Percentiles rank a stretch among this genome's conserved stretches.
These are phyloP conservation scores for Gonium pectorale DNA, from an alignment of 139 green algal genomes.

Conservation along the genomic window DNA sequence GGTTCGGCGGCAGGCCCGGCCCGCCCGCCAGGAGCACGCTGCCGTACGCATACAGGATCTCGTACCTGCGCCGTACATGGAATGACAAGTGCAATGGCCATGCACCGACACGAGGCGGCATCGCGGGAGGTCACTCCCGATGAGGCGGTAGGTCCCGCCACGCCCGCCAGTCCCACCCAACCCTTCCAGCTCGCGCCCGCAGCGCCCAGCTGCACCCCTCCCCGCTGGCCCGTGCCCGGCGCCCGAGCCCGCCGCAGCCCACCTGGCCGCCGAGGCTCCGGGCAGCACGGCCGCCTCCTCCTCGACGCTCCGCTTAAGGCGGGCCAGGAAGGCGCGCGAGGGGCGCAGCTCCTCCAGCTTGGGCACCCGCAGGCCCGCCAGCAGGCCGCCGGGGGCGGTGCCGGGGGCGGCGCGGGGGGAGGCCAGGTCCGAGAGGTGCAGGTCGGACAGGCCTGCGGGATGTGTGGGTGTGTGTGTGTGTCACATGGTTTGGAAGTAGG, in stretches of 20 bases:
- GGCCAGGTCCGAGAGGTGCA: slow-evolving; percentile 18
- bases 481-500: too few relatives aligned
- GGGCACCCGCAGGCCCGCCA: slow-evolving; percentile 14
- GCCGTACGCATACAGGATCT: slow-evolving; percentile 46
- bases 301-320: slow-evolving; percentile 16
- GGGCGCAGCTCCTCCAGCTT: slow-evolving; percentile 37
- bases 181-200: neutral
- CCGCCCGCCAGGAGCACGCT: slow-evolving; percentile 48
- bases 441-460: slow-evolving; percentile 8
- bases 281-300: slow-evolving; percentile 48
- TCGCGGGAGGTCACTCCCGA: neutral
- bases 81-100: neutral
- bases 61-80: slow-evolving; percentile 39
- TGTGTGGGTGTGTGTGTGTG: too few relatives aligned
- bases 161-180: neutral
- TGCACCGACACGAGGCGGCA: neutral
- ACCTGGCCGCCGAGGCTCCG: slow-evolving; percentile 19
- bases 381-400: too few relatives aligned
- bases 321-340: neutral
- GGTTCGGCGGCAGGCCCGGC: slow-evolving; percentile 25
- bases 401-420: too few relatives aligned
- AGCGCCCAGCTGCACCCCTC: neutral
- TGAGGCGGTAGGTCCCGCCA: neutral
- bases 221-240: neutral
- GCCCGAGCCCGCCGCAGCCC: neutral